These are phyloP conservation scores for Euphorbia celastroides DNA, from an alignment of 441 rosid genomes.

Conservation along the genomic window DNA sequence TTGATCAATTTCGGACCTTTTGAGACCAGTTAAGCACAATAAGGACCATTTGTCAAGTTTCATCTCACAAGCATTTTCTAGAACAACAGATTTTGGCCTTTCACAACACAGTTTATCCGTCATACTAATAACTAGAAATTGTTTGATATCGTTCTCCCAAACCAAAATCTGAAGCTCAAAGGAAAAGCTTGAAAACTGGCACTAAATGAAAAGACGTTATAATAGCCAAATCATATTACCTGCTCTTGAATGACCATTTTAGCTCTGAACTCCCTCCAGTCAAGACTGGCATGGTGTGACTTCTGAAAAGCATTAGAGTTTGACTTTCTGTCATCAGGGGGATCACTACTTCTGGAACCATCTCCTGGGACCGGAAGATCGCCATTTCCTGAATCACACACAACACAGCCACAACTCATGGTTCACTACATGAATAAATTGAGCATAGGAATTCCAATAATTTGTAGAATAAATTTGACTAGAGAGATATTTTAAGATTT, in stretches of 20 bases:
- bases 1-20: no score
- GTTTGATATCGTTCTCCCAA: no score
- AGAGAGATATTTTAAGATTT: background rate
- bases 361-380: constrained; percentile 43
- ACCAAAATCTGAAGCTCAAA: no score
- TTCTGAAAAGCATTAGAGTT: constrained; percentile 49
- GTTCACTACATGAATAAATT: background rate
- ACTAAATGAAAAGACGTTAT: background rate
- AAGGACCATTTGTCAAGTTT: no score
- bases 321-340: constrained; percentile 49
- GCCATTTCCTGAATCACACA: constrained; percentile 34
- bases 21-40: no score
- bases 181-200: no score
- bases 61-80: no score
- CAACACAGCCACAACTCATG: background rate
- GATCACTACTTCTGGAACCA: constrained; percentile 45
- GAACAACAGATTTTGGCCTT: no score
- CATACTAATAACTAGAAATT: no score
- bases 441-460: background rate
- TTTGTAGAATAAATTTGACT: background rate
- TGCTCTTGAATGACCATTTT: constrained; percentile 62
- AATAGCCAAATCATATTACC: constrained; percentile 38
- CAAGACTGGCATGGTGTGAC: constrained; percentile 37
- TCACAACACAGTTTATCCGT: no score
- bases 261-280: constrained; percentile 96